Base-by-base conservation (phyloP, 306 rosid species). In the Glycine soja region DNA sequence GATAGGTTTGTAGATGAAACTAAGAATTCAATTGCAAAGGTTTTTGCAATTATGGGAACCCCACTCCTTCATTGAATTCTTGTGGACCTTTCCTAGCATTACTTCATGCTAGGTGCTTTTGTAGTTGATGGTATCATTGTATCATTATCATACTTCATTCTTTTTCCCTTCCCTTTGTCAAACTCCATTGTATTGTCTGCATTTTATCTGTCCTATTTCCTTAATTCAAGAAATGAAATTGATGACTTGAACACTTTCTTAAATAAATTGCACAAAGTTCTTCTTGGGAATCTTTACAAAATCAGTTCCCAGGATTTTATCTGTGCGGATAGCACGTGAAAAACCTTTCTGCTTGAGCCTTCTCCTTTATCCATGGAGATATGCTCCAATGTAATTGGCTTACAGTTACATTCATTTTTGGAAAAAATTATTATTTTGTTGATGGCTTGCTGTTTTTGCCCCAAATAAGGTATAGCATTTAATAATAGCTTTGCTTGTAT, bases 261-360 rank as follows among this genome's bases (percentile, higher is more conserved):
- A 5, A 2, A 12, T 24, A 38, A 74, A 9, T 52, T 69, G 97
- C 94, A 88, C 90, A 53, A 18, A 85, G 93, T 77, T 92, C 97
- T 90, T 92, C 97, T 66, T 90, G 88, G 90, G 79, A 84, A 72
- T 72, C 68, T 52, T 18, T 10, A 11, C n/a, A 42, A 74, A 66
- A 51, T 43, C 81, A 32, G 80, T 76, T 90, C 86, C 80, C 86
- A 84, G 82, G 97, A 88, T 94, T 92, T 90, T 92, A 90, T 94
- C 3, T 89, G 93, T 92, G 97, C 93, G 78, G 75, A 90, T 15
- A 92, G 36, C 46, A 67, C 88, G 67, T 77, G 0, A 40, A 18
- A 56, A 81, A 81, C 97, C 97, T 80, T 63, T 94, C 94, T 94
- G 97, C 97, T 94, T 94, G 94, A 94, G 94, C 76, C 85, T 74